Conservation (phyloP, 495 filamentous ascomycete species). For the Parachaetomium inaequale region DNA sequence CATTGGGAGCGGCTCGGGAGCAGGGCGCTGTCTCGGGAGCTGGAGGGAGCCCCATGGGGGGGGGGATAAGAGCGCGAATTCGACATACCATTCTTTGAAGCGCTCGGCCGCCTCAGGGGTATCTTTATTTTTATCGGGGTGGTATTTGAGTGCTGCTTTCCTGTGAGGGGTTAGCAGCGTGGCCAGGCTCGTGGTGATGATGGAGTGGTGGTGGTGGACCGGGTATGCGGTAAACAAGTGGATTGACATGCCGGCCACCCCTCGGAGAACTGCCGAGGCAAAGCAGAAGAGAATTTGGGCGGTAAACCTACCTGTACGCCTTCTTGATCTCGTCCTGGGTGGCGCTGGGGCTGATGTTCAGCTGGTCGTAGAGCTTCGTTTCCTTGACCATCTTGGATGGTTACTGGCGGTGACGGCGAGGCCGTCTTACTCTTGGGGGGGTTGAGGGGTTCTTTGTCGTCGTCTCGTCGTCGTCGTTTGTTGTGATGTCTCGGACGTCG, state of each 20-base stretch:
- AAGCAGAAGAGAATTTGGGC: constrained; percentile 10
- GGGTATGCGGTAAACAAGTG: no score
- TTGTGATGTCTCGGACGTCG: not conserved
- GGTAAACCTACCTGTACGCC: constrained; percentile 69
- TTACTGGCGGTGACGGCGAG: not conserved
- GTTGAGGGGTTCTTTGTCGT: not conserved
- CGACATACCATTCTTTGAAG: constrained; percentile 82
- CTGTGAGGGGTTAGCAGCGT: constrained; percentile 42
- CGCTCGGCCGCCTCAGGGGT: constrained; percentile 78
- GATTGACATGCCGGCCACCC: no score
- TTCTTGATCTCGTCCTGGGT: constrained; percentile 96
- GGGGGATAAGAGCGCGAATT: no score
- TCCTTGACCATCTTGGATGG: constrained; percentile 70
- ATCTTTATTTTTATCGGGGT: constrained; percentile 97
- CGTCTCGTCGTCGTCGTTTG: not conserved
- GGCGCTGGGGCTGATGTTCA: constrained; percentile 72
- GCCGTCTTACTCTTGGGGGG: not conserved
- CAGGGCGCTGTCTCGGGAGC: no score
- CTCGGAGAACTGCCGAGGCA: no score
- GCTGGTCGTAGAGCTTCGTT: constrained; percentile 77
- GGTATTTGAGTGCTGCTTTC: constrained; percentile 85
- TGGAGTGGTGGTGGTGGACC: not conserved
- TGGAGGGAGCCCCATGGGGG: no score
- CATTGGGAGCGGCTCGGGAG: no score
- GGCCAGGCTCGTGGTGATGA: constrained; percentile 4